These are phyloP conservation scores for Acephala macrosclerotiorum DNA, from an alignment of 2,329 filamentous ascomycete species.

Conservation along the genomic window DNA sequence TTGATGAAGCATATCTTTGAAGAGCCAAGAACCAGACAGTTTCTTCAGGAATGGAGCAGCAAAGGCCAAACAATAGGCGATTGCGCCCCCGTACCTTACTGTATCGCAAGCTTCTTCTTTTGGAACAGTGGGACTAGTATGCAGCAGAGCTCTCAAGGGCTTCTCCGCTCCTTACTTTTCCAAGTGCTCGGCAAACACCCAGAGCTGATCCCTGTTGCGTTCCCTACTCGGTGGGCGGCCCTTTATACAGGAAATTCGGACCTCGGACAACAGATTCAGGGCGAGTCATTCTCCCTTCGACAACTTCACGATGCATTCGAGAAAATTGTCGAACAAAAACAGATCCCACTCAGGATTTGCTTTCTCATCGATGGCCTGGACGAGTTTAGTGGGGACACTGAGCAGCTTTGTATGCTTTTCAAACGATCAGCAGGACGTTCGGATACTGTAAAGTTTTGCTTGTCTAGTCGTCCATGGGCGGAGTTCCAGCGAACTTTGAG, in stretches of 20 bases:
- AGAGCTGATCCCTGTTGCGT: background rate
- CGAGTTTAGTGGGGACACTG: constrained; percentile 20
- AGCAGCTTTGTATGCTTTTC: constrained; percentile 10
- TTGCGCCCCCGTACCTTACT: background rate
- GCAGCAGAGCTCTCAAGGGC: background rate
- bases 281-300: background rate
- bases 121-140: background rate
- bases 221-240: background rate
- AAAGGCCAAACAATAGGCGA: no score
- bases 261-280: no score
- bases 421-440: background rate
- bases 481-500: constrained; percentile 16
- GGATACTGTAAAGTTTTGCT: constrained; percentile 15
- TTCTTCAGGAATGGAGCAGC: background rate
- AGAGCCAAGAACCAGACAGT: background rate
- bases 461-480: constrained; percentile 19
- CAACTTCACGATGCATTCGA: background rate
- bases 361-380: constrained; percentile 27
- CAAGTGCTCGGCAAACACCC: background rate
- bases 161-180: background rate
- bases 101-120: background rate
- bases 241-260: background rate
- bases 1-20: constrained; percentile 8
- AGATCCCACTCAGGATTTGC: background rate
- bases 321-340: background rate